A percentile compares a stretch with the other conserved stretches of the same genome.
phyloP scores from a whole-genome alignment of 441 rosid species.

The Biscutella laevigata region DNA sequence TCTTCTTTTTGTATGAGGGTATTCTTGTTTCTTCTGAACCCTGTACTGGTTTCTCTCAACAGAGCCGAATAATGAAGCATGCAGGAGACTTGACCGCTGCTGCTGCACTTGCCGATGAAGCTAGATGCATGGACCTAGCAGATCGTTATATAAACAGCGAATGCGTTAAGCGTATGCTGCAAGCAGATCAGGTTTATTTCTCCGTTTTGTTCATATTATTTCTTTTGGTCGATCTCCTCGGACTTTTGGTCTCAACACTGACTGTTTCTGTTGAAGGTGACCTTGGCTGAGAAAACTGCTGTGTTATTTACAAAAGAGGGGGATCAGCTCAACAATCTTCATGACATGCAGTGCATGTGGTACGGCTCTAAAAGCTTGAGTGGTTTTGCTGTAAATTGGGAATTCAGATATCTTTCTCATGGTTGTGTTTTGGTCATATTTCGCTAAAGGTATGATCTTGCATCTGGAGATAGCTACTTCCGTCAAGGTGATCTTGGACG shows the following conservation, averaged over 20 bases:
- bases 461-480: constrained; percentile 95
- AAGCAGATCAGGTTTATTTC: constrained; percentile 87
- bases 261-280: constrained; percentile 40
- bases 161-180: constrained; percentile 97
- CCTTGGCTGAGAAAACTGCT: constrained; percentile 90
- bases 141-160: constrained; percentile 94
- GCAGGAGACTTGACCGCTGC: constrained; percentile 93
- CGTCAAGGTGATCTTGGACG: constrained; percentile 98
- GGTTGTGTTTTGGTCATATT: constrained; percentile 16
- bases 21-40: constrained; percentile 8
- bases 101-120: constrained; percentile 98
- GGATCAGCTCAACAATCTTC: constrained; percentile 96
- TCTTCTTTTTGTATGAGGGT: neutral
- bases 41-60: constrained; percentile 24
- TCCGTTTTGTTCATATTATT: constrained; percentile 6
- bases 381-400: neutral
- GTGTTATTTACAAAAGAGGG: constrained; percentile 97
- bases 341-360: constrained; percentile 99
- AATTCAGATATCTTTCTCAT: constrained; percentile 10
- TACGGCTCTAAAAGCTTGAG: constrained; percentile 30
- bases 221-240: neutral
- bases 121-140: constrained; percentile 98
- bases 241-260: neutral
- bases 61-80: constrained; percentile 99
- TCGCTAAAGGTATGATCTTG: constrained; percentile 87